Evolutionary conservation across 805 yeast species (phyloP).

Genomic region (Torulaspora indica): DNA sequence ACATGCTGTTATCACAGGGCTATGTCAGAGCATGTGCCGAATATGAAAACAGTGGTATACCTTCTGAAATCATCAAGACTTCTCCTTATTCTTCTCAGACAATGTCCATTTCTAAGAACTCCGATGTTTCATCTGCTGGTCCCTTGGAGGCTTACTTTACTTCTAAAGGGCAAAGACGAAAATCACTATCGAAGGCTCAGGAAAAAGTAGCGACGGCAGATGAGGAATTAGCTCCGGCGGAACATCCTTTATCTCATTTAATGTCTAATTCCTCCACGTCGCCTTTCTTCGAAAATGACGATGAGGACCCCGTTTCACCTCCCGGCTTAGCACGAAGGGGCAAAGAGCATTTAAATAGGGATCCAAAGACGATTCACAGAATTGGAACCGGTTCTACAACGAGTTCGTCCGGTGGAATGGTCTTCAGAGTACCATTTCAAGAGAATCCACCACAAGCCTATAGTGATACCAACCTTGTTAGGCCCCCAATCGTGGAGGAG

Average conservation of each 20-base stretch:
- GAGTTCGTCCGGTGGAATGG: conserved; percentile 35
- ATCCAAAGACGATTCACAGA: conserved; percentile 11
- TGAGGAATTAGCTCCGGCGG: neutral
- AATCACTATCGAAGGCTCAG: conserved; percentile 1
- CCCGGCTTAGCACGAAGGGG: conserved; percentile 7
- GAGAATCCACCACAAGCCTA: conserved; percentile 35
- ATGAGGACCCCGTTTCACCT: conserved; percentile 20
- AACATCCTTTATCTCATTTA: conserved; percentile 5
- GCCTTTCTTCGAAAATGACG: conserved; percentile 13
- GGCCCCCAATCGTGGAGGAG: conserved; percentile 12
- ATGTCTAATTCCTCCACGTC: conserved; percentile 4
- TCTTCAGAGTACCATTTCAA: conserved; percentile 67
- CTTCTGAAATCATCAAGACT: conserved; percentile 16
- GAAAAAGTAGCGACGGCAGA: conserved; percentile 1
- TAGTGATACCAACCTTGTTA: conserved; percentile 11
- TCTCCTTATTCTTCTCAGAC: conserved; percentile 17
- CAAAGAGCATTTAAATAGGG: conserved; percentile 1
- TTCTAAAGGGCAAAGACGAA: conserved; percentile 10
- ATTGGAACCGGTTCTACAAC: conserved; percentile 25
- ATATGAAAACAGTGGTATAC: conserved; percentile 25
- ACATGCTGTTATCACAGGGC: conserved; percentile 54
- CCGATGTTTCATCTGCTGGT: conserved; percentile 17
- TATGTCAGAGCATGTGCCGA: conserved; percentile 51
- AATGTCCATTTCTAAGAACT: conserved; percentile 11
- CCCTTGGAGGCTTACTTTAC: conserved; percentile 15